These are phyloP conservation scores for Tolypocladium album DNA, from an alignment of 2,329 filamentous ascomycete species.

Conservation along the genomic window DNA sequence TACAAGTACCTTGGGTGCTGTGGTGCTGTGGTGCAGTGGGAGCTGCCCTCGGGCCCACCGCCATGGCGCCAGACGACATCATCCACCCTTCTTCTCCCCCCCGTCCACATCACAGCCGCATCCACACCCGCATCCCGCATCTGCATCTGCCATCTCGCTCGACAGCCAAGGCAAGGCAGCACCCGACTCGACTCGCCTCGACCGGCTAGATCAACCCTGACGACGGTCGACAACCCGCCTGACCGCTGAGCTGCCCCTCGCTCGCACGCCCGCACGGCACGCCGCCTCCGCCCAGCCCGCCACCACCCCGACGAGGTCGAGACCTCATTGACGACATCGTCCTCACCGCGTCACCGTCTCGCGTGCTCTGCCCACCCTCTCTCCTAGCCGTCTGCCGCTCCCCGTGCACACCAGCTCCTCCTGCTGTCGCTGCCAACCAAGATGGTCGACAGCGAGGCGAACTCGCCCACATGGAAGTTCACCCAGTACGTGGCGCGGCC, in stretches of 20 bases:
- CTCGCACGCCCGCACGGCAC: neutral
- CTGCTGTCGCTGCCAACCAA: conserved; percentile 35
- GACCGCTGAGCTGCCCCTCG: neutral
- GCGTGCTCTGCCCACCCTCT: neutral
- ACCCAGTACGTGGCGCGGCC: conserved; percentile 66
- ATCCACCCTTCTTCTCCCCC: conserved; percentile 10
- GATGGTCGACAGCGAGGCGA: conserved; percentile 95
- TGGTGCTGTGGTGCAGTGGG: conserved; percentile 4
- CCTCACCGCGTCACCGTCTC: neutral
- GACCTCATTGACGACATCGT: neutral
- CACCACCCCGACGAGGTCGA: neutral
- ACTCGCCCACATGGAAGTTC: conserved; percentile 98
- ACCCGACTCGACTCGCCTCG: conserved; percentile 6
- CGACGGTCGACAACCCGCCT: neutral
- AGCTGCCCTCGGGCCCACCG: conserved; percentile 10
- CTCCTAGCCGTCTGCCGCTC: conserved; percentile 1
- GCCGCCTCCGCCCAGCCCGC: neutral
- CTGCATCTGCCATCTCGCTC: conserved; percentile 3
- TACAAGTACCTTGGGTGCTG: neutral
- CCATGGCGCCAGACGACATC: conserved; percentile 13
- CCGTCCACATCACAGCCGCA: conserved; percentile 6
- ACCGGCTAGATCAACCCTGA: neutral
- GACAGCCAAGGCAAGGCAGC: conserved; percentile 1
- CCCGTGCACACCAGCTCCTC: conserved; percentile 12
- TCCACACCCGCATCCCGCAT: conserved; percentile 1